phyloP scores from a whole-genome alignment of 805 yeast species.

The Pichia thaimueangensis region DNA sequence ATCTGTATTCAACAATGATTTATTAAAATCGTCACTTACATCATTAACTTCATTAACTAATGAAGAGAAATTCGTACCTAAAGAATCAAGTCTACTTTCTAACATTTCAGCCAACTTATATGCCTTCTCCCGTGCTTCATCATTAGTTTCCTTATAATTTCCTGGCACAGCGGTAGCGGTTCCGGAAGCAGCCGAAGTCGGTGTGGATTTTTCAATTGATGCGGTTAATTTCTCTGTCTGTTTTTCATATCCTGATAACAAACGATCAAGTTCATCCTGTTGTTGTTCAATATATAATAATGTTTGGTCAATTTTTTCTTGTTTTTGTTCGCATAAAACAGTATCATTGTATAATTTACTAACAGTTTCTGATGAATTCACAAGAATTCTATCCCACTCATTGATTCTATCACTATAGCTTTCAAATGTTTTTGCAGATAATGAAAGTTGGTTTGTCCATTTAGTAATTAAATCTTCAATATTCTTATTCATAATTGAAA shows the following conservation, averaged over 20 bases:
- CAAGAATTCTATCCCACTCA: slow-evolving; percentile 80
- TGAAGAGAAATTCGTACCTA: slow-evolving; percentile 71
- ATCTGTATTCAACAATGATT: slow-evolving; percentile 37
- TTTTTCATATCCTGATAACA: slow-evolving; percentile 76
- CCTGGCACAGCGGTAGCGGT: too few species aligned
- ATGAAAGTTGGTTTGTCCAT: slow-evolving; percentile 84
- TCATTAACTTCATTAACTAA: slow-evolving; percentile 77
- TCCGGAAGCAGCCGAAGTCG: background rate
- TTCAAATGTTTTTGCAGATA: slow-evolving; percentile 68
- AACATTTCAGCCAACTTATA: slow-evolving; percentile 80
- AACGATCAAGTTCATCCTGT: slow-evolving; percentile 81
- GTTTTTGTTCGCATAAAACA: slow-evolving; percentile 76
- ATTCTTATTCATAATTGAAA: slow-evolving; percentile 83
- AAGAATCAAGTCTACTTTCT: slow-evolving; percentile 70
- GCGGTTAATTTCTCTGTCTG: slow-evolving; percentile 52
- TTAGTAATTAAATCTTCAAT: slow-evolving; percentile 86
- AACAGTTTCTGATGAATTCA: slow-evolving; percentile 80
- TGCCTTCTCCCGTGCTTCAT: slow-evolving; percentile 84
- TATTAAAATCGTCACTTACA: slow-evolving; percentile 74
- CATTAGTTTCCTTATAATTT: slow-evolving; percentile 40
- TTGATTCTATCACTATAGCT: slow-evolving; percentile 67
- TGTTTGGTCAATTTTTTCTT: slow-evolving; percentile 80
- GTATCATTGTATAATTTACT: slow-evolving; percentile 72
- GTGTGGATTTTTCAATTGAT: slow-evolving; percentile 25
- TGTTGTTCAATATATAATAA: slow-evolving; percentile 81